Evolutionary conservation across 148 eudicot genomes (phyloP).

Genomic region (Camellia lanceoleosa): DNA sequence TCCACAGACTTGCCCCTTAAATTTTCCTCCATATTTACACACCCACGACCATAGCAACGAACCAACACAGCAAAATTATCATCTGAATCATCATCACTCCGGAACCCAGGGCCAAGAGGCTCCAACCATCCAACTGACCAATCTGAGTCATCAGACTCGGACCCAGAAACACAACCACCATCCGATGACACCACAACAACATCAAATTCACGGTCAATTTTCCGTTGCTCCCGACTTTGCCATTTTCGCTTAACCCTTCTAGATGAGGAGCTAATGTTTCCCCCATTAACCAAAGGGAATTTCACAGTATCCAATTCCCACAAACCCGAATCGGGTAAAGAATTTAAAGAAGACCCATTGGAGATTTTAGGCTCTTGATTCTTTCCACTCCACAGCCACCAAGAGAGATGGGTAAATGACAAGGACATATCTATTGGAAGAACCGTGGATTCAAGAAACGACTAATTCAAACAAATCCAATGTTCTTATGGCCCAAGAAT

Average conservation of each 20-base stretch:
- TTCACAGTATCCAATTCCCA: slow-evolving; percentile 35
- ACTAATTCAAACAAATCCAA: neutral
- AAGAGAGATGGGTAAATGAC: slow-evolving; percentile 25
- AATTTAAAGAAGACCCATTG: slow-evolving; percentile 18
- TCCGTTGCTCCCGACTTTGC: slow-evolving; percentile 29
- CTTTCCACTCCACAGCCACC: slow-evolving; percentile 46
- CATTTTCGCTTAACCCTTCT: slow-evolving; percentile 32
- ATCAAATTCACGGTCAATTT: slow-evolving; percentile 39
- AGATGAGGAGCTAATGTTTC: slow-evolving; percentile 19
- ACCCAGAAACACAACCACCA: slow-evolving; percentile 43
- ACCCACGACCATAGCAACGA: slow-evolving; percentile 47
- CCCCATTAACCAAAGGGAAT: slow-evolving; percentile 25
- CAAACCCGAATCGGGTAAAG: slow-evolving; percentile 25
- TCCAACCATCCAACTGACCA: slow-evolving; percentile 54
- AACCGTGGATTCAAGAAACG: neutral
- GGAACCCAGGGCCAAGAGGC: slow-evolving; percentile 41
- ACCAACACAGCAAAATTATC: slow-evolving; percentile 49
- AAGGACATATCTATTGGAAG: slow-evolving; percentile 25
- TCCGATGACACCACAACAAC: slow-evolving; percentile 47
- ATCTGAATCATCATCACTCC: slow-evolving; percentile 37
- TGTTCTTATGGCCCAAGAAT: slow-evolving; percentile 4
- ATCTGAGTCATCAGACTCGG: slow-evolving; percentile 46
- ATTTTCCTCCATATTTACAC: slow-evolving; percentile 18
- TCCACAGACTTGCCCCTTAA: slow-evolving; percentile 14
- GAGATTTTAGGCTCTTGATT: slow-evolving; percentile 28